Evolutionary conservation across 2,329 filamentous ascomycete species (phyloP).

Genomic region (Aspergillus ruber): DNA sequence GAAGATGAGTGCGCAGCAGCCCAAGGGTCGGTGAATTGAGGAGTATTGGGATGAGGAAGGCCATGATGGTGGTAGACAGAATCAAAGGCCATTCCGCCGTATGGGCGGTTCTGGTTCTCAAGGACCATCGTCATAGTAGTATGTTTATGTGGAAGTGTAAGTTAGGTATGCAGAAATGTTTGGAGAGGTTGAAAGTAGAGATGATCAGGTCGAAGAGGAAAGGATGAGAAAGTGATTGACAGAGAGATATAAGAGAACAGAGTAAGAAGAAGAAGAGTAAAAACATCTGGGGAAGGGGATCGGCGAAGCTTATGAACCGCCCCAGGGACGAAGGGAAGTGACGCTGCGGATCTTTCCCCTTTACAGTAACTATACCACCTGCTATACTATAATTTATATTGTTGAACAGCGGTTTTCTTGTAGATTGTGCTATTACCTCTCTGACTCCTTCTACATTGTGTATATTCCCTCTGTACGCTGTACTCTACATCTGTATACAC

Average conservation of each 20-base stretch:
- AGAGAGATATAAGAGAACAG: constrained; percentile 7
- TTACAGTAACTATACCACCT: constrained; percentile 12
- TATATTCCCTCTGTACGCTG: constrained; percentile 1
- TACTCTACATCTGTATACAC: constrained; percentile 7
- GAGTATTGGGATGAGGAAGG: constrained; percentile 54
- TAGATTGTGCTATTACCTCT: constrained; percentile 4
- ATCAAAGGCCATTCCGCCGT: constrained; percentile 74
- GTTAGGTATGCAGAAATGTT: not conserved
- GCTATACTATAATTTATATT: constrained; percentile 8
- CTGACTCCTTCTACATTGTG: not conserved
- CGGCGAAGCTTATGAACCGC: constrained; percentile 40
- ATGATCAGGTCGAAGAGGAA: constrained; percentile 1
- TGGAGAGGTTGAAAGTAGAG: not conserved
- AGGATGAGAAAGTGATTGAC: constrained; percentile 2
- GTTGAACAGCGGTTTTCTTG: constrained; percentile 4
- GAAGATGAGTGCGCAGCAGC: constrained; percentile 52
- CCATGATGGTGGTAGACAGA: constrained; percentile 59
- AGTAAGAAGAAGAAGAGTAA: constrained; percentile 10
- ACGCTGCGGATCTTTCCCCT: constrained; percentile 33
- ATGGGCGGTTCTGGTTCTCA: constrained; percentile 78
- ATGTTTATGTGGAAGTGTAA: constrained; percentile 2
- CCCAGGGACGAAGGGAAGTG: constrained; percentile 22
- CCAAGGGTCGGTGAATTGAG: constrained; percentile 92
- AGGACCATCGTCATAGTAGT: constrained; percentile 85
- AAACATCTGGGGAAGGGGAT: constrained; percentile 35